Base-by-base conservation (phyloP, 225 moss, liverwort and hornwort genomes). In the Anthoceros angustus region DNA sequence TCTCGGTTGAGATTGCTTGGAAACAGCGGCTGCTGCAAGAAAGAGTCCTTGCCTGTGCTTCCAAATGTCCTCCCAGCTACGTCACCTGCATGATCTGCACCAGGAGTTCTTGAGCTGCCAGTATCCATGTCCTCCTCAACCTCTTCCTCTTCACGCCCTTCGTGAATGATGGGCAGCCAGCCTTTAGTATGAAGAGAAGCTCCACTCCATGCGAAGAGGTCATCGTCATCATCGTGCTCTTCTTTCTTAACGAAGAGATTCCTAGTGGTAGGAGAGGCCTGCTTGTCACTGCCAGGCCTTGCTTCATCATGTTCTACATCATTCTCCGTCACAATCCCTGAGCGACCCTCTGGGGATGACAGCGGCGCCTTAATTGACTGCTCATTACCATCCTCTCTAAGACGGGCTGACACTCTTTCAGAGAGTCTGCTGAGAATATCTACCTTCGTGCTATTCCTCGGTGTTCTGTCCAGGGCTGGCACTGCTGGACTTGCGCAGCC, bases 1-100 rank as follows among this genome's bases (percentile, higher is more conserved):
- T 55, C 55, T 23, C 55, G 12, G 55, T 55, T 55, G 4, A 55
- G 55, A 55, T 55, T 55, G n/a, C 55, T 55, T 55, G 55, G 55
- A 55, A 55, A 55, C 8, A 55, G 55, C 18, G 55, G 55, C n/a
- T 55, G n/a, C 55, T 20, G 55, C 7, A 55, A 55, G 12, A 55
- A 55, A 15, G 55, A 9, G 23, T 55, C 55, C 1, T 55, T 20
- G 55, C 7, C 10, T 32, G 32, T 32, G 32, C 32, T 32, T 6
- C 55, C 55, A 55, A 32, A 32, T 32, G 55, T 23, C 55, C 23
- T 55, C 7, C 8, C 55, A 55, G 1, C 55, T 18, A 7, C n/a
- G 23, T 18, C 23, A 5, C 16, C 8, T 55, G 55, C 18, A 18
- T 18, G 18, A 5, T 55, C 16, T 55, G 55, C n/a, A 5, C n/a